phyloP scores from a whole-genome alignment of 345 rosid species.

The Eucalyptus viminalis region DNA sequence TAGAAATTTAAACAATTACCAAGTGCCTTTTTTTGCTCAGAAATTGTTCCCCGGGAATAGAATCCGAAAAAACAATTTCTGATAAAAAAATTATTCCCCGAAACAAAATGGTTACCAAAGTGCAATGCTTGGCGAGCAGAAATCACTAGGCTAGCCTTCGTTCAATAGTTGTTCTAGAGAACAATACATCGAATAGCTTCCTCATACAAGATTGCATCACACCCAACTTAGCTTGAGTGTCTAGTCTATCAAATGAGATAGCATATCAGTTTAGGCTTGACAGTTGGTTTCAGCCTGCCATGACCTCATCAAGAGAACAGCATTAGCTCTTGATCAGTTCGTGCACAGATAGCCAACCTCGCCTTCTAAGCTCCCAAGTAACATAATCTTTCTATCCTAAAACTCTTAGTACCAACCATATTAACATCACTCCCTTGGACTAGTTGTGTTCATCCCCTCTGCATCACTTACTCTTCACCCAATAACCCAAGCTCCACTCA shows the following conservation, averaged over 20 bases:
- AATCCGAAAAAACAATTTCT: no score
- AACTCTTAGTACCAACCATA: no score
- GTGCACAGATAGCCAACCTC: fast-evolving
- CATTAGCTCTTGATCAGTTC: fast-evolving
- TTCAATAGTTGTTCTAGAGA: no score
- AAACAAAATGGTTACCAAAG: no score
- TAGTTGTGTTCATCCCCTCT: no score
- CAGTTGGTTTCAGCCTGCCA: fast-evolving
- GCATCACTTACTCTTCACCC: fast-evolving
- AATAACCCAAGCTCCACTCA: fast-evolving
- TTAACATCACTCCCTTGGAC: fast-evolving
- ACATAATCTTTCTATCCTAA: fast-evolving
- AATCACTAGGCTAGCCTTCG: no score
- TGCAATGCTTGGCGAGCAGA: fast-evolving
- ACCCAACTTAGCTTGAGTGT: fast-evolving
- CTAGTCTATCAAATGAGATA: no score
- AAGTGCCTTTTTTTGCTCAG: fast-evolving
- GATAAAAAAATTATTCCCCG: no score
- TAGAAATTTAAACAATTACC: no score
- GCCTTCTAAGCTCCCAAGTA: fast-evolving
- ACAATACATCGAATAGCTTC: no score
- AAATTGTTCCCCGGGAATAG: no score
- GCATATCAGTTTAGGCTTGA: no score
- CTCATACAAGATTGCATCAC: fast-evolving
- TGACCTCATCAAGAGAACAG: fast-evolving